Base-by-base conservation (phyloP, 1,284 basidiomycete species). In the Fomitopsis pinicola region DNA sequence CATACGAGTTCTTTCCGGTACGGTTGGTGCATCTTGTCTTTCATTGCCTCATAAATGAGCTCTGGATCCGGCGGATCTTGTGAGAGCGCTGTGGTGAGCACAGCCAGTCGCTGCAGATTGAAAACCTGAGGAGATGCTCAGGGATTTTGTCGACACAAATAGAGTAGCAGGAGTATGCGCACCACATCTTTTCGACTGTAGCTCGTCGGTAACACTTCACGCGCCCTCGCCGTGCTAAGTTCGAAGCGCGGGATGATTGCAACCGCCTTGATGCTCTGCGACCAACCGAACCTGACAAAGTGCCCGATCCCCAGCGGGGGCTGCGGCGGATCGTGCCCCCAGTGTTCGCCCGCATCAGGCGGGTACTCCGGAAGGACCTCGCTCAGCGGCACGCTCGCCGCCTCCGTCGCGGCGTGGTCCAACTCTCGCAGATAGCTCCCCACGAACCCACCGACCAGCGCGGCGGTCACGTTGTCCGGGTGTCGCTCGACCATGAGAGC, bases 401-500 rank as follows among this genome's bases (percentile, higher is more conserved):
- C 92, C 69, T 85, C 85, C 57, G 79, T 87, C 0, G 89, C 87
- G 40, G 81, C 84, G 40, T 88, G 85, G 70, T 94, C 92, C 42
- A 99, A 84, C 73, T 98, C 97, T 62, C 91, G 85, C 60, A 99
- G 84, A 79, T 99, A 99, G 6, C 92, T 94, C 10, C 97, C 97
- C n/a, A 99, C 94, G 73, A 99, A 99, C 0, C 97, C 97, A 44
- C 97, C 97, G 36, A 98, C 85, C 40, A 99, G 85, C 0, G 97
- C 97, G 0, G 97, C 97, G 0, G 97, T 97, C 66, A 99, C 97
- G 74, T 99, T 99, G 78, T 99, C 97, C 8, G 97, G 97, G 75
- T 99, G 97, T 10, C 97, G 86, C 76, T 99, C 97, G 69, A 99
- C 96, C 97, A 99, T 99, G 61, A 99, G 83, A 1, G 97, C 96